Percentiles rank a stretch among this genome's conserved stretches.
phyloP scores from a whole-genome alignment of 2,329 filamentous ascomycete species.

The Alternaria hordeiaustralica region DNA sequence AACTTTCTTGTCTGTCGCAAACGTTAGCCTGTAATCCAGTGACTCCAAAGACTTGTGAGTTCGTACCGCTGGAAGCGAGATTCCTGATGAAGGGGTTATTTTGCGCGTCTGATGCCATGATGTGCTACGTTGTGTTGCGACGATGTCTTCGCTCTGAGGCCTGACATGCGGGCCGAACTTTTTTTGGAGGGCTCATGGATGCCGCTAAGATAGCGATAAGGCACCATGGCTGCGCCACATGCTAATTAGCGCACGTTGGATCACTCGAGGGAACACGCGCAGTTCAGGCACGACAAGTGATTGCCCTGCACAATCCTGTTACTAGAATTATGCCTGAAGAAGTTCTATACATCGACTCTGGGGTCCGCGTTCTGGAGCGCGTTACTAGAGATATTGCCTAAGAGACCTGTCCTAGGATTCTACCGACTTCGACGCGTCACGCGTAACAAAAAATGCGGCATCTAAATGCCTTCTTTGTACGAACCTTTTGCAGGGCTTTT shows the following conservation, averaged over 20 bases:
- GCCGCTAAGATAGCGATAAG: conserved; percentile 27
- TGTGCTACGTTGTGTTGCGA: background rate
- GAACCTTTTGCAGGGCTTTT: background rate
- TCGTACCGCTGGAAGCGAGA: conserved; percentile 84
- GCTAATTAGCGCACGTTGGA: background rate
- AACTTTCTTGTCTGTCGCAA: conserved; percentile 71
- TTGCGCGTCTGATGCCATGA: conserved; percentile 50
- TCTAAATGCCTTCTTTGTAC: background rate
- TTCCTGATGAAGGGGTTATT: conserved; percentile 78
- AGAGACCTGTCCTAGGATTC: background rate
- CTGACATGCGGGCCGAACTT: conserved; percentile 22
- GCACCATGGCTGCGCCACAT: background rate
- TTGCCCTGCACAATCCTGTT: background rate
- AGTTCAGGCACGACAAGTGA: fast-evolving
- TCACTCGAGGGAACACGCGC: background rate
- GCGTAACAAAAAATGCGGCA: background rate
- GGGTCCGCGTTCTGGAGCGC: background rate
- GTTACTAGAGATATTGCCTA: background rate
- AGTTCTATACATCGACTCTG: fast-evolving
- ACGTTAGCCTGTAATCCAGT: too few relatives aligned
- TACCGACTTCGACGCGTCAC: background rate
- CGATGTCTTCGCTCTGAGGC: conserved; percentile 6
- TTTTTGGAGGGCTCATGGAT: conserved; percentile 21
- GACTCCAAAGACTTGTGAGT: too few relatives aligned
- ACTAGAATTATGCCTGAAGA: background rate